These are phyloP conservation scores for Scleroderma bovista DNA, from an alignment of 768 basidiomycete genomes.

Conservation along the genomic window DNA sequence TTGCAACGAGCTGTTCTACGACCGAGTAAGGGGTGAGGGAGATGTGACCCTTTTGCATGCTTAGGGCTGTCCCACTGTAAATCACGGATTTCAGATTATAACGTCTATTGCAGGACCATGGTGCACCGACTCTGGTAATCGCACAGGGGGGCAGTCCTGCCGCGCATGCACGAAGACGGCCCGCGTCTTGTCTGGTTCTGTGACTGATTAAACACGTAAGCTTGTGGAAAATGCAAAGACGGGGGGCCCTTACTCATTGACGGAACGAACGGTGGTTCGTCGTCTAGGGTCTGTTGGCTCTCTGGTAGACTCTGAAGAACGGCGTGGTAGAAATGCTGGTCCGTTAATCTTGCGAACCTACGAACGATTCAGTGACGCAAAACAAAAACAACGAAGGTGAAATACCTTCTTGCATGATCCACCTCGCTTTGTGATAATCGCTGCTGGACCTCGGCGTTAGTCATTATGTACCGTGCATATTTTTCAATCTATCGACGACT, in stretches of 20 bases:
- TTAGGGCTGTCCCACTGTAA: conserved; percentile 60
- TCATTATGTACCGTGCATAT: conserved; percentile 73
- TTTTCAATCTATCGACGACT: conserved; percentile 68
- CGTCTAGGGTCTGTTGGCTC: conserved; percentile 71
- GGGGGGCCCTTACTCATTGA: conserved; percentile 56
- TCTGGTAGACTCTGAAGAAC: conserved; percentile 82
- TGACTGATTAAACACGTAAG: conserved; percentile 47
- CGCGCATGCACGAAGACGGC: conserved; percentile 83
- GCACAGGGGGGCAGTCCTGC: conserved; percentile 59
- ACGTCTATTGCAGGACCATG: not conserved
- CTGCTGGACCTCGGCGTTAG: conserved; percentile 66
- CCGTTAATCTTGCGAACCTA: conserved; percentile 73
- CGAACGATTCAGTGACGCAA: not conserved
- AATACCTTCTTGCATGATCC: conserved; percentile 70
- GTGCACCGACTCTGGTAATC: conserved; percentile 59
- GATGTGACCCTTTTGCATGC: conserved; percentile 78
- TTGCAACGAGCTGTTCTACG: conserved; percentile 65
- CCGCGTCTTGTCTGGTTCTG: conserved; percentile 66
- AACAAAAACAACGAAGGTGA: not conserved
- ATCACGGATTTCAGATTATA: not conserved
- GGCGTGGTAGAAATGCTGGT: conserved; percentile 71
- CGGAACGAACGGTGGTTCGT: conserved; percentile 62
- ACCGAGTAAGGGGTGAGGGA: conserved; percentile 72
- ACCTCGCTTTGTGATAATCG: conserved; percentile 80
- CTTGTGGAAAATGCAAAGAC: conserved; percentile 2